phyloP scores from a whole-genome alignment of 306 rosid genomes.

The Herpetospermum pedunculosum region DNA sequence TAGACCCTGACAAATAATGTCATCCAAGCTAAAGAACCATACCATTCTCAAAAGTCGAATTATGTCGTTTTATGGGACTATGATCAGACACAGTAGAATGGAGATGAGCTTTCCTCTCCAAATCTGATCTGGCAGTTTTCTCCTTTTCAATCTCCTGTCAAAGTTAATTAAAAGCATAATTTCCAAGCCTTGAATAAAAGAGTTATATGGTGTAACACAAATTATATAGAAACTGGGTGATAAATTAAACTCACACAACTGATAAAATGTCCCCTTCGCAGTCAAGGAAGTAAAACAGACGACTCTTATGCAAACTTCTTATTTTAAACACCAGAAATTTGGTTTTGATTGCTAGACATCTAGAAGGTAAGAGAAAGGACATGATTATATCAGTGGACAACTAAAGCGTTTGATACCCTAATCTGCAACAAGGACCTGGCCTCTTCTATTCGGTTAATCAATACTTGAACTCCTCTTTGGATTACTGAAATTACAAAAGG shows the following conservation, averaged over 20 bases:
- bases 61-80: slow-evolving; percentile 33
- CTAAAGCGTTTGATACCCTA: background rate
- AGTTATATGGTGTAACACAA: background rate
- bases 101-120: slow-evolving; percentile 60
- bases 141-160: slow-evolving; percentile 85
- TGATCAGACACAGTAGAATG: slow-evolving; percentile 49
- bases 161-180: slow-evolving; percentile 17
- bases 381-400: background rate
- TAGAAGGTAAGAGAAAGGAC: background rate
- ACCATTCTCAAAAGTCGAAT: slow-evolving; percentile 80
- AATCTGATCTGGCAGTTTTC: slow-evolving; percentile 75
- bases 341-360: background rate
- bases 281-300: background rate
- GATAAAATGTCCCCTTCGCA: background rate
- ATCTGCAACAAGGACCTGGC: background rate
- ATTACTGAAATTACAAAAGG: too few relatives aligned
- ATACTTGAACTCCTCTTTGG: background rate
- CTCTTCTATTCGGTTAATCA: background rate
- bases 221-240: background rate
- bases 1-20: slow-evolving; percentile 4
- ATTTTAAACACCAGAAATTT: background rate
- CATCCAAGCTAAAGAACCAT: slow-evolving; percentile 15
- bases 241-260: background rate
- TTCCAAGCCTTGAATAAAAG: slow-evolving; percentile 13
- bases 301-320: background rate